A percentile compares a stretch with the other conserved stretches of the same genome.
phyloP scores from a whole-genome alignment of 208 protist genomes.

The Trypanosoma grayi region DNA sequence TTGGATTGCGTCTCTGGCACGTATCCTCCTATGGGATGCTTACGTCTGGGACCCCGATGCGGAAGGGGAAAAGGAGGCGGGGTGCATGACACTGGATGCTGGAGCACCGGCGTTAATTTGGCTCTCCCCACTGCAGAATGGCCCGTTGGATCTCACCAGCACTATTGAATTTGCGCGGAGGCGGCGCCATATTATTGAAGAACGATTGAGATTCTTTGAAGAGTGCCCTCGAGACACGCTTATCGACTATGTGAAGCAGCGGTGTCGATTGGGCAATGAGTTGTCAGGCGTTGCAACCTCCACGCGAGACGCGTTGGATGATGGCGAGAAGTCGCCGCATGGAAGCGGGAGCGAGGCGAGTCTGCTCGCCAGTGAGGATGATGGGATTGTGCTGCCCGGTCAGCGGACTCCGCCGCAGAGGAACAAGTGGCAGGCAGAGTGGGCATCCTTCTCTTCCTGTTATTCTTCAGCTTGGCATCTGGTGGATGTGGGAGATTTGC shows the following conservation, averaged over 20 bases:
- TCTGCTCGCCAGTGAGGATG: background rate
- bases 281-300: background rate
- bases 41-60: constrained; percentile 33
- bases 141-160: constrained; percentile 43
- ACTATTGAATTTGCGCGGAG: constrained; percentile 35
- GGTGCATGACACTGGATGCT: background rate
- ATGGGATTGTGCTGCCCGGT: constrained; percentile 7
- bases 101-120: constrained; percentile 29
- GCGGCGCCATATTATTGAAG: constrained; percentile 43
- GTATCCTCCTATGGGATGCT: constrained; percentile 60
- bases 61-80: background rate
- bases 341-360: constrained; percentile 5
- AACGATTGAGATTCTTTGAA: constrained; percentile 44
- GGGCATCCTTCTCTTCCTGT: background rate
- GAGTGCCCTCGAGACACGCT: constrained; percentile 39
- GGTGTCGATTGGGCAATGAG: constrained; percentile 6
- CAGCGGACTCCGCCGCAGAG: background rate
- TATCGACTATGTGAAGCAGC: constrained; percentile 28
- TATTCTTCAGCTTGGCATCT: background rate
- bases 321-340: background rate
- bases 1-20: constrained; percentile 64
- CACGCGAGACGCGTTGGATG: background rate
- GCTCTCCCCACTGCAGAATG: constrained; percentile 73
- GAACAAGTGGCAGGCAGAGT: background rate
- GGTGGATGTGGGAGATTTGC: constrained; percentile 45